Base-by-base conservation (phyloP, 2,329 filamentous ascomycete genomes). In the Orbilia ellipsospora region DNA sequence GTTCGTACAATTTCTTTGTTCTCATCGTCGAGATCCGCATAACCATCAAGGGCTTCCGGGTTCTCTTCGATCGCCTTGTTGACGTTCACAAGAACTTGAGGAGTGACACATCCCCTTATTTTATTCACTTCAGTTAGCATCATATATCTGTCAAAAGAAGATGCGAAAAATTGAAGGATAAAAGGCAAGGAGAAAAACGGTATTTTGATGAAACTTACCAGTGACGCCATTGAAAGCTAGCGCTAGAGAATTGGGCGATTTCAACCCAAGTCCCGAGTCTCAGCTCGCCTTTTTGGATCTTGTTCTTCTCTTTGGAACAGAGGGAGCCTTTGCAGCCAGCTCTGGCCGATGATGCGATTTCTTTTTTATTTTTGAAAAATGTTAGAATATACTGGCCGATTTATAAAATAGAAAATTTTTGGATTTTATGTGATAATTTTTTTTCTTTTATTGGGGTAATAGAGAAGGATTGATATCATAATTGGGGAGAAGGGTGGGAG, bases 221-320 rank as follows among this genome's bases (percentile, higher is more conserved):
- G 42, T 77, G 73, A n/a, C 65, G 69, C 55, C 65, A 78, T 16
- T 76, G 60, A 8, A 56, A 77, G 23, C 62, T 68, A 13, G 42
- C 56, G 20, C 28, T 40, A 16, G 23, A 20, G 28, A 68, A 59
- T 3, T 42, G n/a, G 52, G 36, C 36, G 4, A 51, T 64, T 23
- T 77, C 73, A 13, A 78, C 40, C 73, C 66, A 78, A 12, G 77
- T 77, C n/a, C 77, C 77, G 28, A 73, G 62, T 26, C 77, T 59
- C 13, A 78, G 54, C 26, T 77, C 73, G 16, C 70, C 77, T 62
- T 78, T 78, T 20, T n/a, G 16, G 59, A 78, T 78, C 48, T 69
- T 73, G 15, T 31, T 36, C 16, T 72, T 60, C 8, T 26, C 16
- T 52, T 75, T 69, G 2, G 20, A 2, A 40, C 72, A 75, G 40